Conservation (phyloP, 169 alveolate genomes). For the Eimeria necatrix region DNA sequence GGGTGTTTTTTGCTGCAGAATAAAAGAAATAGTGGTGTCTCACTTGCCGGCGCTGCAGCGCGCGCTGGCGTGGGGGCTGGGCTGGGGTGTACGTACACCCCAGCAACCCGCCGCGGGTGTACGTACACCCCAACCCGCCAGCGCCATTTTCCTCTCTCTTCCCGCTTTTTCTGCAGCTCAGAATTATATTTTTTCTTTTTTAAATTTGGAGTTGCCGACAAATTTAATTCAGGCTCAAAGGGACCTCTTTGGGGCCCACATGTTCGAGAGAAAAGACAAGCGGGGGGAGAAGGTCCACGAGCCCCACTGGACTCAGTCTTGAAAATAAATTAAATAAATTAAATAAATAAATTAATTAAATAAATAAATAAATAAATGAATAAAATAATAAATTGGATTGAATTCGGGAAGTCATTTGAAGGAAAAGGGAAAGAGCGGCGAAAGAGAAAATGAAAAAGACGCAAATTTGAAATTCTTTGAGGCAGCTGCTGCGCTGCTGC, state of each 20-base stretch:
- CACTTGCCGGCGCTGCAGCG: constrained; percentile 52
- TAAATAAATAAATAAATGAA: not conserved
- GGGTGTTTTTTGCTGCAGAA: not conserved
- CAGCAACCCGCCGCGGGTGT: not conserved
- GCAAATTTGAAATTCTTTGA: too few relatives aligned
- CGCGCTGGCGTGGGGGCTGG: not conserved
- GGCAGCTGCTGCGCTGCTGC: too few relatives aligned
- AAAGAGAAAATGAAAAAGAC: not conserved
- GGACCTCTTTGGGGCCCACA: constrained; percentile 92
- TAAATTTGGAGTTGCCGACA: constrained; percentile 79
- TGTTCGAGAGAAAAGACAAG: constrained; percentile 85
- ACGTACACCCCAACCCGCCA: not conserved
- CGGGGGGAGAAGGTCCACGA: constrained; percentile 84
- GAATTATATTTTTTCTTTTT: constrained; percentile 6
- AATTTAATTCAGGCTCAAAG: constrained; percentile 92
- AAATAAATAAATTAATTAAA: not conserved
- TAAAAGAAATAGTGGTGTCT: not conserved
- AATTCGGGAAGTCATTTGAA: not conserved
- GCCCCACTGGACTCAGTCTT: constrained; percentile 27
- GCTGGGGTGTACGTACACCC: not conserved
- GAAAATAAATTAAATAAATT: not conserved
- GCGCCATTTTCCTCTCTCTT: constrained; percentile 4
- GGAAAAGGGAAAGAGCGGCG: not conserved
- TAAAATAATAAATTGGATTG: not conserved
- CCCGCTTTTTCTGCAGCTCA: constrained; percentile 47